A percentile compares a stretch with the other conserved stretches of the same genome.
These are phyloP conservation scores for Microbotryum intermedium DNA, from an alignment of 1,284 basidiomycete genomes.

Conservation along the genomic window DNA sequence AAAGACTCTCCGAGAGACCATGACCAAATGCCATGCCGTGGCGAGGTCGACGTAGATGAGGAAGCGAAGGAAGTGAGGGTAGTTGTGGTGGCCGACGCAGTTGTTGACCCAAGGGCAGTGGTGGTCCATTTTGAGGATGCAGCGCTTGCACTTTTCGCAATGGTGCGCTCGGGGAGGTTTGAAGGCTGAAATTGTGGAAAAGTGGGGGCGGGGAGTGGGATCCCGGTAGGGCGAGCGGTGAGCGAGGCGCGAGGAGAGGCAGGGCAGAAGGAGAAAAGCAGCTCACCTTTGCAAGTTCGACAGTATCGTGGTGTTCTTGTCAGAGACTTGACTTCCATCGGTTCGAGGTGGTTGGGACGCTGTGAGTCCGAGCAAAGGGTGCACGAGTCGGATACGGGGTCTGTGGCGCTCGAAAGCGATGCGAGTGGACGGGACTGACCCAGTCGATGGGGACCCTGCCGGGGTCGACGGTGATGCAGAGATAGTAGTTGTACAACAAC, in stretches of 20 bases:
- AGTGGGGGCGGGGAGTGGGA: too few relatives aligned
- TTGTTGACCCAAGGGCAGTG: conserved; percentile 76
- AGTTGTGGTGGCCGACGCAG: conserved; percentile 72
- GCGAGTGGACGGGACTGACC: too few relatives aligned
- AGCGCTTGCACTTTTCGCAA: conserved; percentile 74
- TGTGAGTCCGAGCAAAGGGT: too few relatives aligned
- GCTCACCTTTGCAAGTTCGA: conserved; percentile 50
- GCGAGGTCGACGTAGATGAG: conserved; percentile 84
- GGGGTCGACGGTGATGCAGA: conserved; percentile 70
- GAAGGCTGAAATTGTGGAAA: conserved; percentile 32
- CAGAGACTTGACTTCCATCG: conserved; percentile 73
- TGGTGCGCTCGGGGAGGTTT: conserved; percentile 64
- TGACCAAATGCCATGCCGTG: too few relatives aligned
- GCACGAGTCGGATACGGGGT: too few relatives aligned
- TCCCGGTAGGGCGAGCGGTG: too few relatives aligned
- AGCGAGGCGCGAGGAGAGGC: background rate
- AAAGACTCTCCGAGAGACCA: too few relatives aligned
- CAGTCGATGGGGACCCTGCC: conserved; percentile 70
- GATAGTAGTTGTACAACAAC: conserved; percentile 77
- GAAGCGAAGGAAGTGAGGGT: conserved; percentile 85
- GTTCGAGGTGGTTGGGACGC: too few relatives aligned
- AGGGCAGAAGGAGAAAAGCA: background rate
- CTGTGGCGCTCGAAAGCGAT: too few relatives aligned
- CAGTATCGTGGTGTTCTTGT: conserved; percentile 73
- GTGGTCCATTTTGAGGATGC: conserved; percentile 73